A percentile compares a stretch with the other conserved stretches of the same genome.
Conservation (phyloP, 768 basidiomycete genomes). For the Inosperma sp. region DNA sequence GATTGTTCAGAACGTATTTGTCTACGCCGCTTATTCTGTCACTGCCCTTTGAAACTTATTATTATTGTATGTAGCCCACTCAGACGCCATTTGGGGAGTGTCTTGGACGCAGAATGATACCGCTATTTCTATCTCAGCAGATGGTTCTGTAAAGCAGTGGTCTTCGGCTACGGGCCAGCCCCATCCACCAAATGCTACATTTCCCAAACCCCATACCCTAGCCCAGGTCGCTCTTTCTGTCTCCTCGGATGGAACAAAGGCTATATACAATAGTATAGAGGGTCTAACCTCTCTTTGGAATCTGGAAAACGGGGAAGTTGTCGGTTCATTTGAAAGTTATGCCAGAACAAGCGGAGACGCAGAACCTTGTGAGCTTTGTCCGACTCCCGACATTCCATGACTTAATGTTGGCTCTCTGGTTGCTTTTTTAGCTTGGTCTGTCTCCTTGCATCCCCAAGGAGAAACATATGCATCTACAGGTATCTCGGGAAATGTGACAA, state of each 20-base stretch:
- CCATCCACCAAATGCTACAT: slow-evolving; percentile 41
- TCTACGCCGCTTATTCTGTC: slow-evolving; percentile 26
- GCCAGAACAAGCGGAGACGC: slow-evolving; percentile 50
- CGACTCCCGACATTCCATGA: slow-evolving; percentile 10
- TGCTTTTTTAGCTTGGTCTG: slow-evolving; percentile 76
- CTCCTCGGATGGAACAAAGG: slow-evolving; percentile 57
- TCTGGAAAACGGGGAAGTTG: slow-evolving; percentile 52
- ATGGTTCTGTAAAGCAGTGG: slow-evolving; percentile 75
- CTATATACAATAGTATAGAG: slow-evolving; percentile 78
- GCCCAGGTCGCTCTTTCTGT: slow-evolving; percentile 80
- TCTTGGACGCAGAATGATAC: slow-evolving; percentile 65
- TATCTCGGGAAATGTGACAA: slow-evolving; percentile 62
- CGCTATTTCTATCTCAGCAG: slow-evolving; percentile 69
- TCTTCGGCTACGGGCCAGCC: slow-evolving; percentile 62
- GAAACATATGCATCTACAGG: slow-evolving; percentile 73
- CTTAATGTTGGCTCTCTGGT: slow-evolving; percentile 7
- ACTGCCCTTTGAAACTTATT: slow-evolving; percentile 26
- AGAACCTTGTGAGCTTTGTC: slow-evolving; percentile 60
- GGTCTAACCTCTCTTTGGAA: slow-evolving; percentile 79
- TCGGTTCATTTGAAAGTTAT: slow-evolving; percentile 72
- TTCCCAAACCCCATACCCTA: slow-evolving; percentile 73
- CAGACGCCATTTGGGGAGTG: slow-evolving; percentile 75
- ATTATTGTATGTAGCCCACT: slow-evolving; percentile 59
- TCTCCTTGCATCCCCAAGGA: slow-evolving; percentile 73
- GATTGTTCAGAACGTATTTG: slow-evolving; percentile 72